Conservation (phyloP, 805 yeast genomes). For the Isabelozyma gotoi region DNA sequence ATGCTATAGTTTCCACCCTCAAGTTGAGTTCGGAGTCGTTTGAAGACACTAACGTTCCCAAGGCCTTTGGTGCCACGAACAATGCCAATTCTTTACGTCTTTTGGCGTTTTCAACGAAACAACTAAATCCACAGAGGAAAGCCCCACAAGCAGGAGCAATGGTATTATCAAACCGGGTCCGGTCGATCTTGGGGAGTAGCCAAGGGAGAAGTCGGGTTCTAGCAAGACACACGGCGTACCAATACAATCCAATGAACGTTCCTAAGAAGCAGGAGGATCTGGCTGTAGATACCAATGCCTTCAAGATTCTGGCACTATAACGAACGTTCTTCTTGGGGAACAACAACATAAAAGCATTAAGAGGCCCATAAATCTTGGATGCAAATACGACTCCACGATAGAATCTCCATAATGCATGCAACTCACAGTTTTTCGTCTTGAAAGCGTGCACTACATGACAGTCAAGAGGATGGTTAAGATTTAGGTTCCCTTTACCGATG, state of each 20-base stretch:
- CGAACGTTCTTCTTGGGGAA: constrained; percentile 16
- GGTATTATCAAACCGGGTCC: constrained; percentile 35
- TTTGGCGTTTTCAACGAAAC: constrained; percentile 35
- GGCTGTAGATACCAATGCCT: constrained; percentile 25
- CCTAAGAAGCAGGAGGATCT: constrained; percentile 47
- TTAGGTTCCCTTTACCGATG: constrained; percentile 25
- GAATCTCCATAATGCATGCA: constrained; percentile 48
- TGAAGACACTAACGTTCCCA: constrained; percentile 31
- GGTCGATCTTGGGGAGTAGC: constrained; percentile 35
- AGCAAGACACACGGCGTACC: constrained; percentile 49
- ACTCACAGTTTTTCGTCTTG: constrained; percentile 38
- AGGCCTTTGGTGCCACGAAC: constrained; percentile 43
- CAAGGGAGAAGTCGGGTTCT: constrained; percentile 40
- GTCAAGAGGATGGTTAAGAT: constrained; percentile 28
- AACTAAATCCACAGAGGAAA: constrained; percentile 41
- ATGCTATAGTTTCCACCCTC: constrained; percentile 27
- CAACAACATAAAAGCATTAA: constrained; percentile 34
- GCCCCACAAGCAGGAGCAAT: constrained; percentile 42
- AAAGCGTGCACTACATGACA: constrained; percentile 44
- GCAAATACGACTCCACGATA: constrained; percentile 42
- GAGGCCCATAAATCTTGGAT: constrained; percentile 38
- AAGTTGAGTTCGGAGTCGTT: constrained; percentile 23
- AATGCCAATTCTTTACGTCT: constrained; percentile 49
- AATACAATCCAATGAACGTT: constrained; percentile 38
- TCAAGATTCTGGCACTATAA: constrained; percentile 13